Percentiles rank a stretch among this genome's conserved stretches.
Evolutionary conservation across 2,329 filamentous ascomycete species (phyloP).

Genomic region (Neofusicoccum sp.): DNA sequence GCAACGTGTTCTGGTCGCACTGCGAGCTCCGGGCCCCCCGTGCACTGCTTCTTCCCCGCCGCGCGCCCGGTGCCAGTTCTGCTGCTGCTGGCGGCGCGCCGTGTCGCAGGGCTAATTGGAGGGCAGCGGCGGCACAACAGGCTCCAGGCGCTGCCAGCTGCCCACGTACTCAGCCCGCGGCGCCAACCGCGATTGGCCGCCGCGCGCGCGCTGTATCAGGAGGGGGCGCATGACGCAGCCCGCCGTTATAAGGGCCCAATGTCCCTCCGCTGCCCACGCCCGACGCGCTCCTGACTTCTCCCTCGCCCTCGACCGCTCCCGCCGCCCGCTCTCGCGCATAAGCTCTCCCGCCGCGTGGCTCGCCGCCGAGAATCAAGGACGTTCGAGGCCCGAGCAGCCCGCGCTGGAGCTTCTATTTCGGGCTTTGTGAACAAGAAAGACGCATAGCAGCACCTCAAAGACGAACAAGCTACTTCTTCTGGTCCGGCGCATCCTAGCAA

Average conservation of each 20-base stretch:
- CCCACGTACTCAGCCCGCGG: conserved; percentile 1
- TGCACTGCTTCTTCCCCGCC: background rate
- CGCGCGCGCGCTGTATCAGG: background rate
- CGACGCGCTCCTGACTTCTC: background rate
- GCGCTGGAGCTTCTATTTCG: background rate
- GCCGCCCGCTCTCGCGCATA: background rate
- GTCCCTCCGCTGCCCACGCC: background rate
- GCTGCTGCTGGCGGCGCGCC: background rate
- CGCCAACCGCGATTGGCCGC: conserved; percentile 5
- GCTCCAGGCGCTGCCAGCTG: background rate
- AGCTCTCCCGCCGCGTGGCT: conserved; percentile 3
- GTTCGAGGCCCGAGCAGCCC: background rate
- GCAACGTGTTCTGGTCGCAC: conserved; percentile 1
- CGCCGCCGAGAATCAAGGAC: conserved; percentile 5
- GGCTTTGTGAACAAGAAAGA: background rate
- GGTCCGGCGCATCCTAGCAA: no score
- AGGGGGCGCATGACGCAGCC: conserved; percentile 13
- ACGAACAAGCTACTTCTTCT: no score
- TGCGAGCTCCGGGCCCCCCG: background rate
- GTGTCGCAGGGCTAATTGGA: background rate
- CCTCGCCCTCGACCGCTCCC: background rate
- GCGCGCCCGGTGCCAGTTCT: background rate
- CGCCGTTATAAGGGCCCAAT: conserved; percentile 14
- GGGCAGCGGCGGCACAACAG: background rate
- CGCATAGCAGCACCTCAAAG: no score